Conservation (phyloP, 2,329 filamentous ascomycete genomes). For the Neofusicoccum laricinum region DNA sequence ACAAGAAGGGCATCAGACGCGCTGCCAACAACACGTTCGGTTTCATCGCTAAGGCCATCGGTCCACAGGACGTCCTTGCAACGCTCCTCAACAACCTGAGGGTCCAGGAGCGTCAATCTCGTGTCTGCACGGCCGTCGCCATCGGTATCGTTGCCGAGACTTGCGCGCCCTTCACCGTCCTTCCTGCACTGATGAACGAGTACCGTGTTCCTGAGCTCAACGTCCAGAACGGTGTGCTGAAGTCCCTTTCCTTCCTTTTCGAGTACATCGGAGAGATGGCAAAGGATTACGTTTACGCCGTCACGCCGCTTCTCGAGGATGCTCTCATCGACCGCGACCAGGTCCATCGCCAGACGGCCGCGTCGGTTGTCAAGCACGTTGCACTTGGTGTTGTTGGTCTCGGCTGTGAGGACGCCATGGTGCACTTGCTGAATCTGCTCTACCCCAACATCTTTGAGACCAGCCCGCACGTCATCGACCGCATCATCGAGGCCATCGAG, state of each 20-base stretch:
- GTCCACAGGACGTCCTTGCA: slow-evolving; percentile 92
- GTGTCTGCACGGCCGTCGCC: slow-evolving; percentile 96
- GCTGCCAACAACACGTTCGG: slow-evolving; percentile 99
- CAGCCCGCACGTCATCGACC: slow-evolving; percentile 95
- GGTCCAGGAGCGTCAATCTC: slow-evolving; percentile 95
- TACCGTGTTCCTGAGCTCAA: slow-evolving; percentile 98
- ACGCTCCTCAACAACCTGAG: slow-evolving; percentile 94
- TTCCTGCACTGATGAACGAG: slow-evolving; percentile 99
- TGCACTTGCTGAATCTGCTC: slow-evolving; percentile 92
- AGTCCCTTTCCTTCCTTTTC: slow-evolving; percentile 94
- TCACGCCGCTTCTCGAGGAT: slow-evolving; percentile 92
- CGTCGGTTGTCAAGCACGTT: slow-evolving; percentile 95
- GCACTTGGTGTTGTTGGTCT: slow-evolving; percentile 95
- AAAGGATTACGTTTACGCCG: slow-evolving; percentile 98
- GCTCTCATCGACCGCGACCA: slow-evolving; percentile 97
- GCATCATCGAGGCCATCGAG: slow-evolving; percentile 96
- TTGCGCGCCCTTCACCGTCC: slow-evolving; percentile 94
- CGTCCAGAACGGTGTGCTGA: slow-evolving; percentile 97
- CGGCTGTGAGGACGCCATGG: slow-evolving; percentile 97
- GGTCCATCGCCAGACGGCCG: slow-evolving; percentile 94
- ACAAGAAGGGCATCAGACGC: slow-evolving; percentile 98
- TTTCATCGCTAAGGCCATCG: slow-evolving; percentile 98
- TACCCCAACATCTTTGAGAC: slow-evolving; percentile 98
- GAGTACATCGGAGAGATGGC: slow-evolving; percentile 99
- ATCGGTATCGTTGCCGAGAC: slow-evolving; percentile 99